Conservation (phyloP, 2,329 filamentous ascomycete species). For the Lasiodiplodia gonubiensis region DNA sequence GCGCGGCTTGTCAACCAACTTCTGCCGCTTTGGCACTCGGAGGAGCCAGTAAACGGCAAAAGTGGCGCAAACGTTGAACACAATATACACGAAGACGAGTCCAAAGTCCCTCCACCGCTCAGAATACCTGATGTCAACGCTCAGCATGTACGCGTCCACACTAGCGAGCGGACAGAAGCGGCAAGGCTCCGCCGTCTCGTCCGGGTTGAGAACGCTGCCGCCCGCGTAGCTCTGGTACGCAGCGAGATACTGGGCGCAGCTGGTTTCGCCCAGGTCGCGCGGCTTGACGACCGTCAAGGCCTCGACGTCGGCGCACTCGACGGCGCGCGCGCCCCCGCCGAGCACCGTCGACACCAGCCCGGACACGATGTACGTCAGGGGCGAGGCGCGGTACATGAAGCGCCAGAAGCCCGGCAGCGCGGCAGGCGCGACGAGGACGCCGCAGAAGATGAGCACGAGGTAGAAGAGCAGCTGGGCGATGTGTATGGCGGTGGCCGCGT, state of each 20-base stretch:
- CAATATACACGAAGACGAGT: constrained; percentile 54
- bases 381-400: constrained; percentile 74
- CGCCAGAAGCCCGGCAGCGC: constrained; percentile 73
- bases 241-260: constrained; percentile 53
- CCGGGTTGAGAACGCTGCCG: constrained; percentile 37
- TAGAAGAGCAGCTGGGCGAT: constrained; percentile 64
- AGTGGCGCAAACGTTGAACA: constrained; percentile 53
- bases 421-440: no score
- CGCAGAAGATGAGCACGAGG: constrained; percentile 58
- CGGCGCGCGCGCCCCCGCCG: constrained; percentile 44
- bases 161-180: constrained; percentile 57
- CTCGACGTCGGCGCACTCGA: constrained; percentile 56
- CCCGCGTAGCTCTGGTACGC: constrained; percentile 45
- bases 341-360: constrained; percentile 52
- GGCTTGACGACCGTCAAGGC: constrained; percentile 50
- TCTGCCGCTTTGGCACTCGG: neutral
- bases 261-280: constrained; percentile 37
- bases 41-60: constrained; percentile 47
- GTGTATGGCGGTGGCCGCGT: constrained; percentile 70
- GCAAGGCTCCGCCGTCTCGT: constrained; percentile 43
- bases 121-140: constrained; percentile 63
- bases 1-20: no score
- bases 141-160: constrained; percentile 85
- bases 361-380: constrained; percentile 67
- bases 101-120: constrained; percentile 57